Conservation (phyloP, 805 yeast species). For the Yamadazyma paraphyllophila region DNA sequence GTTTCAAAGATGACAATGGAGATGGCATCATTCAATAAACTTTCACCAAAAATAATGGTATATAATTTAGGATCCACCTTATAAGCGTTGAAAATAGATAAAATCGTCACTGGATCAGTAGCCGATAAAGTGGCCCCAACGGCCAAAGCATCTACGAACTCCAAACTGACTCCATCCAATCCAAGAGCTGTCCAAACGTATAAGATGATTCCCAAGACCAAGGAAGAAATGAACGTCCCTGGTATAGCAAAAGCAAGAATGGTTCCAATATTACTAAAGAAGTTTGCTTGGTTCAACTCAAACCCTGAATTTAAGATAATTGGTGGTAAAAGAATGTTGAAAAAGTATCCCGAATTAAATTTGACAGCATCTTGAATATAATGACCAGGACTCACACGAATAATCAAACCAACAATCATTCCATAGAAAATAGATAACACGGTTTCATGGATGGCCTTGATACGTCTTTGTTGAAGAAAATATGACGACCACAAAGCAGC, state of each 20-base stretch:
- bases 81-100: constrained; percentile 94
- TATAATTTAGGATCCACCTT: constrained; percentile 97
- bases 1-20: constrained; percentile 99
- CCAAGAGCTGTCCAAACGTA: constrained; percentile 92
- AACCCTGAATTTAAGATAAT: constrained; percentile 95
- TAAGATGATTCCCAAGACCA: constrained; percentile 84
- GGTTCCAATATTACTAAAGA: constrained; percentile 87
- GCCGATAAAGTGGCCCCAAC: constrained; percentile 98
- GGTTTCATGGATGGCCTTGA: constrained; percentile 96
- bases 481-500: constrained; percentile 95
- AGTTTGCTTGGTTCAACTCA: constrained; percentile 93
- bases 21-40: constrained; percentile 92
- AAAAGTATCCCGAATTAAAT: constrained; percentile 90
- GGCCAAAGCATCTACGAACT: constrained; percentile 95
- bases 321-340: constrained; percentile 92
- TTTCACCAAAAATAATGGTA: constrained; percentile 96
- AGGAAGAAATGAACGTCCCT: constrained; percentile 90
- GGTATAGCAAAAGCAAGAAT: constrained; percentile 94
- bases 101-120: constrained; percentile 96
- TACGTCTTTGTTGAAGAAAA: constrained; percentile 84
- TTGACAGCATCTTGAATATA: constrained; percentile 96
- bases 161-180: constrained; percentile 79
- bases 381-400: constrained; percentile 91
- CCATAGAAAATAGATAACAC: constrained; percentile 95
- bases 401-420: constrained; percentile 89